Conservation (phyloP, 139 green algal species). For the Desmodesmus armatus region DNA sequence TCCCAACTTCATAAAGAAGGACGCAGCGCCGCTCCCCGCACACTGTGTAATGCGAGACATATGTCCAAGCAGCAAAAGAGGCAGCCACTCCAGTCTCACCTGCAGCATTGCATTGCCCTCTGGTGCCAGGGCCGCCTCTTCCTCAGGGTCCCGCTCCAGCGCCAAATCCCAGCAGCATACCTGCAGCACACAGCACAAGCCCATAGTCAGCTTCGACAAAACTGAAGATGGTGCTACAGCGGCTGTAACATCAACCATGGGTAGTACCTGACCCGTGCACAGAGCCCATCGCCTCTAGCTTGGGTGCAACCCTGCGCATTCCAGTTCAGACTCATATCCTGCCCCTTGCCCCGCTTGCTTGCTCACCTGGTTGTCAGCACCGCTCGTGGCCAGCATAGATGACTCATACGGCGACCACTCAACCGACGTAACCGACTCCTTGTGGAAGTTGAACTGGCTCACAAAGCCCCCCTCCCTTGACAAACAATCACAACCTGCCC, state of each 20-base stretch:
- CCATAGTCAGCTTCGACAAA: too few species aligned
- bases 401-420: slow-evolving; percentile 96
- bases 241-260: slow-evolving; percentile 2
- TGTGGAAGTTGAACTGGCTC: slow-evolving; percentile 44
- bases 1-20: too few species aligned
- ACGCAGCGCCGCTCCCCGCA: too few species aligned
- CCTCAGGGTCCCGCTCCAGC: slow-evolving; percentile 96
- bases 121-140: slow-evolving; percentile 86
- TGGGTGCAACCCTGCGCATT: not conserved
- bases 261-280: too few species aligned
- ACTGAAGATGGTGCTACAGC: not conserved
- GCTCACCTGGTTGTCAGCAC: slow-evolving; percentile 73
- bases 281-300: not conserved
- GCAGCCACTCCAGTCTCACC: slow-evolving; percentile 84
- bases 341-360: slow-evolving; percentile 46
- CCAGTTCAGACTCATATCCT: slow-evolving; percentile 13
- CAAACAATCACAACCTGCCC: too few species aligned
- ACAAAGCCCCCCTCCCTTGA: slow-evolving; percentile 46
- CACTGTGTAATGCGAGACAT: slow-evolving; percentile 92
- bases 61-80: slow-evolving; percentile 95
- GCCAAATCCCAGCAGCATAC: slow-evolving; percentile 95
- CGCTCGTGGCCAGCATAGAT: slow-evolving; percentile 87
- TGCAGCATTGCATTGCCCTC: slow-evolving; percentile 78
- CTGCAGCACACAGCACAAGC: not conserved
- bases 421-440: slow-evolving; percentile 86